phyloP scores from a whole-genome alignment of 257 asterid genomes.

The Cynanchum wilfordii region DNA sequence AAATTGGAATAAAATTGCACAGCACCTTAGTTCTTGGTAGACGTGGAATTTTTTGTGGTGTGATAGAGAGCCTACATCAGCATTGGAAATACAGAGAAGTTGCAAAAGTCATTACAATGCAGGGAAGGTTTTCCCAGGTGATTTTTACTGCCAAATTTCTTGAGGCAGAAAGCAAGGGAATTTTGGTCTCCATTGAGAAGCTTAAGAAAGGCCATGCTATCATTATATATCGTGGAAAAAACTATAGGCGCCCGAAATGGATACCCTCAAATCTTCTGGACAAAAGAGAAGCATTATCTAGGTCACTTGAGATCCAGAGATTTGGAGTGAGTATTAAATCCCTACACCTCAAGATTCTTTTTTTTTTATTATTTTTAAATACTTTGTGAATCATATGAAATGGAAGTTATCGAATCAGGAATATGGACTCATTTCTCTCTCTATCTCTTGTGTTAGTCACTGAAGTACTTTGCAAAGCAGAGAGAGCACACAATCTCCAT shows the following conservation, averaged over 20 bases:
- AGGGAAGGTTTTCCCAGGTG: constrained; percentile 59
- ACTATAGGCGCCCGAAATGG: constrained; percentile 65
- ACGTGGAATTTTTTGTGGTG: constrained; percentile 77
- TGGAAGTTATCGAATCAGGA: not conserved
- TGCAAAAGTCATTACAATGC: constrained; percentile 88
- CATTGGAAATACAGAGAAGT: constrained; percentile 95
- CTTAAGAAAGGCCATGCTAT: constrained; percentile 90
- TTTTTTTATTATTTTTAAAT: too few relatives aligned
- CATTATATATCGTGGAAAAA: constrained; percentile 88
- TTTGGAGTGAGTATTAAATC: constrained; percentile 61
- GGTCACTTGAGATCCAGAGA: constrained; percentile 87
- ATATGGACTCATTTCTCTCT: not conserved
- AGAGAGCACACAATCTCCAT: constrained; percentile 48
- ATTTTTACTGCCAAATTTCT: constrained; percentile 56
- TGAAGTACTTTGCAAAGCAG: constrained; percentile 74
- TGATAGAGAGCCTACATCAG: constrained; percentile 83
- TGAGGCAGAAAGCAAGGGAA: constrained; percentile 72
- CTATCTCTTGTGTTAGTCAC: constrained; percentile 37
- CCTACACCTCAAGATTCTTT: not conserved
- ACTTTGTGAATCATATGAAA: not conserved
- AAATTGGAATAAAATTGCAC: constrained; percentile 55
- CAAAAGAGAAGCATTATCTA: constrained; percentile 64
- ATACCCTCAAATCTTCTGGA: constrained; percentile 45
- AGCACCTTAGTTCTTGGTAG: constrained; percentile 86
- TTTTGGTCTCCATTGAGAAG: constrained; percentile 59